Base-by-base conservation (phyloP, 1,284 basidiomycete species). In the Thecaphora thlaspeos region DNA sequence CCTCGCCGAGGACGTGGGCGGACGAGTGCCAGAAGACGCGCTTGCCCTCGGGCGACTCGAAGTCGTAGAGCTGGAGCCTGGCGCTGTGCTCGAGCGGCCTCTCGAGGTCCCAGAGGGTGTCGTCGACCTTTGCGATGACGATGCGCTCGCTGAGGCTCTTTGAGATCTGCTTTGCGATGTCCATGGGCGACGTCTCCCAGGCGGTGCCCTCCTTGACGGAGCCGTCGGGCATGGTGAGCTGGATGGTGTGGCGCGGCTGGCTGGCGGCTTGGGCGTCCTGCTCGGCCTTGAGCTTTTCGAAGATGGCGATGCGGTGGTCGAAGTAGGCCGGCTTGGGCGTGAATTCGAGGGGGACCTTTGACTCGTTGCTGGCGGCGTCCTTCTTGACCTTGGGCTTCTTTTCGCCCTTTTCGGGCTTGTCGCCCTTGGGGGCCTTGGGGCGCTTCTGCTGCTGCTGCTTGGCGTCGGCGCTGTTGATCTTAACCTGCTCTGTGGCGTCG, bases 1-100 rank as follows among this genome's bases (percentile, higher is more conserved):
- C 90, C 81, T 99, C 95, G 47, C 95, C 95, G n/a, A 99, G 84
- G 51, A 98, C 92, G 80, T 98, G 95, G 0, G 95, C 95, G 12
- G 93, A 97, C 22, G 94, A 97, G 79, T 98, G 95, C 95, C 95
- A 99, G 82, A 98, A 99, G 32, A 98, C 95, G 36, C 71, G 61
- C 61, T 75, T 75, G 23, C 92, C 94, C 83, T 97, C 92, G 10
- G 89, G 88, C 63, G 93, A 86, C 47, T 97, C 91, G 75, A 98
- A 99, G 80, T 96, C 91, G 48, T 98, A 84, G 21, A 99, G 78
- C 68, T 92, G 87, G 41, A 99, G 83, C 66, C 85, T 86, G 73
- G 86, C 87, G 1, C 88, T 87, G 30, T 81, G 82, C 80, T 97
- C 95, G 21, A 99, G 82, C 0, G 94, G 94, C 51, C 95, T 84